A percentile compares a stretch with the other conserved stretches of the same genome.
phyloP scores from a whole-genome alignment of 2,329 filamentous ascomycete genomes.

The Xylaria sp. region DNA sequence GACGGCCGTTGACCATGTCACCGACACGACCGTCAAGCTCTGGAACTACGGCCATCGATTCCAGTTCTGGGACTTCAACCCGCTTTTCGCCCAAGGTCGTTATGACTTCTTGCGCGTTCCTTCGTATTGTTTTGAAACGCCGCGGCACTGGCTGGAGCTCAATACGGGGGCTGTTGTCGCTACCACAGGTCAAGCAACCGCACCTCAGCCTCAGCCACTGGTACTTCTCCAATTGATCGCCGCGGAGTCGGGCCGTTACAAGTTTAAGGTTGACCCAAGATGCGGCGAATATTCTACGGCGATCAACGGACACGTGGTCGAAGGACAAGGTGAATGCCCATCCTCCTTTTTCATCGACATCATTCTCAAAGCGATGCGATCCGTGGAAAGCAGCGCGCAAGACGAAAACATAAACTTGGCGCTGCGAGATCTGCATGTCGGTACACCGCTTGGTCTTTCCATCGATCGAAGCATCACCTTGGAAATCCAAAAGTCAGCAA shows the following conservation, averaged over 20 bases:
- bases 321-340: neutral
- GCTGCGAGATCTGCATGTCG: no score
- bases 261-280: neutral
- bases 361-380: no score
- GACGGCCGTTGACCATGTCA: no score
- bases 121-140: slow-evolving; percentile 17
- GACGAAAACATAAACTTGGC: no score
- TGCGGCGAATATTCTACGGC: neutral
- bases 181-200: neutral
- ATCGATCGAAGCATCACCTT: no score
- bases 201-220: no score
- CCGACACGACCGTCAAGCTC: no score
- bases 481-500: no score
- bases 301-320: neutral
- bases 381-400: no score
- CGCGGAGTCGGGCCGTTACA: neutral
- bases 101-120: neutral
- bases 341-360: neutral
- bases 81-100: no score
- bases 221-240: no score
- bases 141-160: slow-evolving; percentile 16
- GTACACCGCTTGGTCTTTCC: no score
- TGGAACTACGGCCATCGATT: neutral
- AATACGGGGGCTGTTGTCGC: neutral
- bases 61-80: slow-evolving; percentile 9